Evolutionary conservation across 305 asterid species (phyloP).

Genomic region (Petunia hybrid): DNA sequence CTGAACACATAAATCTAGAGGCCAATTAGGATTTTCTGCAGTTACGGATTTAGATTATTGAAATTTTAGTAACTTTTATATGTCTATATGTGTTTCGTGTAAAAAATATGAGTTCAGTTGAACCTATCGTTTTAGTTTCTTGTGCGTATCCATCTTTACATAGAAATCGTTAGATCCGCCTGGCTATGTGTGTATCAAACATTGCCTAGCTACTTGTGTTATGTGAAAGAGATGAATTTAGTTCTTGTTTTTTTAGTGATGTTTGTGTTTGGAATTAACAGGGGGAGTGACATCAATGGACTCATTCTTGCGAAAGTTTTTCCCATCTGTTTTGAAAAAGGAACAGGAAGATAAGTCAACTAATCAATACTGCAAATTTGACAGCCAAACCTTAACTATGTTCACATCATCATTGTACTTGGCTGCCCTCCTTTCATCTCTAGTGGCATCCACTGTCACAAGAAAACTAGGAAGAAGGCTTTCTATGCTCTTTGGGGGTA

Average conservation of each 20-base stretch:
- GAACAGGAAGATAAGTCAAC: slow-evolving; percentile 39
- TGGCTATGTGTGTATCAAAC: no score
- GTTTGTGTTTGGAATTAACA: neutral
- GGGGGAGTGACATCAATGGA: slow-evolving; percentile 46
- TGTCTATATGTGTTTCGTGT: neutral
- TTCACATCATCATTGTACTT: slow-evolving; percentile 59
- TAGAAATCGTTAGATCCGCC: no score
- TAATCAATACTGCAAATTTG: slow-evolving; percentile 58
- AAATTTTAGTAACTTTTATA: neutral
- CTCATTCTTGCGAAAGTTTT: slow-evolving; percentile 36
- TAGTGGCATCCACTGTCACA: slow-evolving; percentile 54
- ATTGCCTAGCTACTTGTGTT: neutral
- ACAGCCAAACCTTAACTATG: slow-evolving; percentile 56
- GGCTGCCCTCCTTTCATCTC: slow-evolving; percentile 54
- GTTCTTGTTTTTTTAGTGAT: neutral
- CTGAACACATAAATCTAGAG: no score
- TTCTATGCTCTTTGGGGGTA: slow-evolving; percentile 56
- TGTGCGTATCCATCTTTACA: no score
- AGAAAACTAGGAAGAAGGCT: slow-evolving; percentile 51
- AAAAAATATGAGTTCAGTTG: neutral
- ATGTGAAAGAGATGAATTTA: neutral
- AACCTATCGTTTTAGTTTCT: neutral
- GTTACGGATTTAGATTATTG: neutral
- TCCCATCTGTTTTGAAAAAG: slow-evolving; percentile 43
- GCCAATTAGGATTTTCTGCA: neutral